These are phyloP conservation scores for Postia placenta DNA, from an alignment of 768 basidiomycete species.

Conservation along the genomic window DNA sequence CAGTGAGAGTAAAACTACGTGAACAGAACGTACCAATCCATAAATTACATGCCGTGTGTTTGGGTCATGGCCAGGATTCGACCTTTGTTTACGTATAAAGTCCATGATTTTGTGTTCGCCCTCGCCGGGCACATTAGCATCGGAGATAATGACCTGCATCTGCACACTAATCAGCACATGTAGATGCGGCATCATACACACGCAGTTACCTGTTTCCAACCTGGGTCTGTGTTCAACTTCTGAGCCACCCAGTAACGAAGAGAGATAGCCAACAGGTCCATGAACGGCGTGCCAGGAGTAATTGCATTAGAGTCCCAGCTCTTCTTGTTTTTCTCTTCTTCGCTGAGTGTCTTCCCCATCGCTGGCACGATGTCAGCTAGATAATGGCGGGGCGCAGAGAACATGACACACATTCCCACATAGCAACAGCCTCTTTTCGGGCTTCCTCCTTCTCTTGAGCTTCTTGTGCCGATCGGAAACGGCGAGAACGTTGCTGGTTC, in stretches of 20 bases:
- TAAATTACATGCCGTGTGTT: slow-evolving; percentile 98
- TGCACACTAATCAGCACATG: slow-evolving; percentile 21
- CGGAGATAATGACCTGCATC: slow-evolving; percentile 96
- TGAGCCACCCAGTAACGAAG: slow-evolving; percentile 94
- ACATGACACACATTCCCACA: slow-evolving; percentile 68
- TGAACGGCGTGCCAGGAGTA: slow-evolving; percentile 98
- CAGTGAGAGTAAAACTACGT: background rate
- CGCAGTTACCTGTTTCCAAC: slow-evolving; percentile 80
- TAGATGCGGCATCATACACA: background rate
- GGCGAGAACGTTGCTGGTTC: slow-evolving; percentile 98
- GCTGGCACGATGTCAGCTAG: slow-evolving; percentile 34
- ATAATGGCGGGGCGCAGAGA: background rate
- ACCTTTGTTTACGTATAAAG: slow-evolving; percentile 86
- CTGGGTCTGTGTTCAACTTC: slow-evolving; percentile 92
- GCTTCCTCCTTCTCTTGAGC: slow-evolving; percentile 92
- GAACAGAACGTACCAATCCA: slow-evolving; percentile 62
- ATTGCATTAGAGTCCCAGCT: slow-evolving; percentile 99
- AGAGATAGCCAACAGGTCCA: slow-evolving; percentile 84
- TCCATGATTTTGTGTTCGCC: slow-evolving; percentile 99
- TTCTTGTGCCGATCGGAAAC: slow-evolving; percentile 93
- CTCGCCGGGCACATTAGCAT: slow-evolving; percentile 95
- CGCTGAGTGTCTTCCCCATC: slow-evolving; percentile 85
- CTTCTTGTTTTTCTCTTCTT: slow-evolving; percentile 78
- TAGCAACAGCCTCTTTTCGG: slow-evolving; percentile 67
- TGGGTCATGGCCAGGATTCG: slow-evolving; percentile 84